Evolutionary conservation across 1,139 yeast genomes (phyloP), one percentile per base, ranked within the genome.

Genomic region (Debaryomycetaceae sp.): DNA sequence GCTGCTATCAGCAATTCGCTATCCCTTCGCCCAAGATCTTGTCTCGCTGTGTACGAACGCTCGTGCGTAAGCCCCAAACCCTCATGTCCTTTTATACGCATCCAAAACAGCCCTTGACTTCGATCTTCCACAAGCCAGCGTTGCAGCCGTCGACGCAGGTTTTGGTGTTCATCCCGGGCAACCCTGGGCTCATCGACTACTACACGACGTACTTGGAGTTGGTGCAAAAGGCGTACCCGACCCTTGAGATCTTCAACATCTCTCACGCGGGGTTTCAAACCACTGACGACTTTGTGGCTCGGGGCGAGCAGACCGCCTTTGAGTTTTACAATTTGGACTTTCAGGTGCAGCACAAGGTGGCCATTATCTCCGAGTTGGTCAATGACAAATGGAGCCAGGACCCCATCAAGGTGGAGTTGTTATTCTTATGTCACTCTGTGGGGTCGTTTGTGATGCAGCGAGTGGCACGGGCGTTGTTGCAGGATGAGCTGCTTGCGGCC

Each of bases 131-230:
- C 22, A 46, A 44, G 25, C 38, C 38, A 4, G 44, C 54, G 5
- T 20, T 44, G 10, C 9, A 5, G 5, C 6, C 31, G 4, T 11
- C 30, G n/a, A 31, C 36, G 8, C 46, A 47, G 13, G 38, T 73
- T 23, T 43, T 78, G 20, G 56, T 74, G n/a, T 60, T 78, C 38
- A 63, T 79, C 8, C 85, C 86, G 0, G 86, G 86, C 0, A 79
- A 79, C 40, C 86, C 86, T 0, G 86, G 85, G 0, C 49, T 79
- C 16, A 67, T 74, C 18, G 78, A 75, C 38, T 78, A 65, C 48
- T 79, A 79, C 46, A 58, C 58, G 8, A 63, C 68, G 2, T 78
- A 73, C 44, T 53, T 78, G 23, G 58, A 57, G 21, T 47, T 60
- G 22, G 48, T 78, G 30, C 75, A 74, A 32, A 37, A 48, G 20